Base-by-base conservation (phyloP, 768 basidiomycete genomes). In the Naematelia encephala region DNA sequence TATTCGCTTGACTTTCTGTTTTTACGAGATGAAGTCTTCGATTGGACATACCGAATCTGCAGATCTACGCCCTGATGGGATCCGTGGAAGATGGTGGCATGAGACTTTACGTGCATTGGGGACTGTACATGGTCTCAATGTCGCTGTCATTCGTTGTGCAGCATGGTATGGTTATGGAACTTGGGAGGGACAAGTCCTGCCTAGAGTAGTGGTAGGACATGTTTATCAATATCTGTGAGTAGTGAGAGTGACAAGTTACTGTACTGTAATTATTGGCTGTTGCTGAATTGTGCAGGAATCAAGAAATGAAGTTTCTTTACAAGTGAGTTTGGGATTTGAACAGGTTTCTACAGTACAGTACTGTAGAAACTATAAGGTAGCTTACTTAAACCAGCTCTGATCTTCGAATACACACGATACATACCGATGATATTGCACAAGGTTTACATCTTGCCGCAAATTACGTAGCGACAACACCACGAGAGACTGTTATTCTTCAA, bases 291-390 rank as follows among this genome's bases (percentile, higher is more conserved):
- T 23, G 22, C 57, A 73, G 69, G 30, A 68, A 72, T n/a, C 70
- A 76, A 42, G 72, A 76, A 47, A 76, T 76, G 75, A 74, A 74
- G 54, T 76, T 74, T 49, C 56, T 76, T 19, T 66, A 76, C 66
- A 73, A 72, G 70, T 72, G 45, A 54, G 70, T 62, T 13, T 43
- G 13, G 10, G 25, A n/a, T n/a, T n/a, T n/a, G n/a, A n/a, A n/a
- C n/a, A n/a, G n/a, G n/a, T n/a, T n/a, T n/a, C n/a, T n/a, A n/a
- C n/a, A n/a, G n/a, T n/a, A n/a, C n/a, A n/a, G n/a, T n/a, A n/a
- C n/a, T n/a, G n/a, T n/a, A n/a, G n/a, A n/a, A n/a, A n/a, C n/a
- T n/a, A n/a, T n/a, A n/a, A n/a, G n/a, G n/a, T n/a, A n/a, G n/a
- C n/a, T n/a, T n/a, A n/a, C n/a, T n/a, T n/a, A n/a, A n/a, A n/a